Conservation (phyloP, 257 asterid genomes). For the Oldenlandia corymbosa region DNA sequence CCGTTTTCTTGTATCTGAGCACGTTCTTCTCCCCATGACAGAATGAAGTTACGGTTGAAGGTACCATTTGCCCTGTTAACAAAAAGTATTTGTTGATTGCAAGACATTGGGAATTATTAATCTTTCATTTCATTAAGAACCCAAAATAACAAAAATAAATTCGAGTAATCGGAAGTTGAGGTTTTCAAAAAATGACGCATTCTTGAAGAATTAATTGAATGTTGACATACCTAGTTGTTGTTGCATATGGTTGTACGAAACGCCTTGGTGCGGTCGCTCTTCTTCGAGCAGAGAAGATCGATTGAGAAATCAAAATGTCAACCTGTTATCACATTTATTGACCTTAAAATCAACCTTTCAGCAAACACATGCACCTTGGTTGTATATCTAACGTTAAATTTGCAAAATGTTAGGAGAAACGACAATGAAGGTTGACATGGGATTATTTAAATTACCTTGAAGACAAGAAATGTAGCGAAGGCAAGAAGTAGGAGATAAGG, state of each 20-base stretch:
- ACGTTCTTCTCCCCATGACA: constrained; percentile 64
- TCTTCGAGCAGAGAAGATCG: constrained; percentile 33
- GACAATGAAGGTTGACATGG: background rate
- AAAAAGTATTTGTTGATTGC: too few relatives aligned
- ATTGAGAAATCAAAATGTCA: constrained; percentile 59
- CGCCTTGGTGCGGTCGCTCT: constrained; percentile 25
- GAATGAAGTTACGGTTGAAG: constrained; percentile 41
- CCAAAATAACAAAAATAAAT: too few relatives aligned
- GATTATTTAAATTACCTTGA: constrained; percentile 54
- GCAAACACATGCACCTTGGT: too few relatives aligned
- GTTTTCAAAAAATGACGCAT: too few relatives aligned
- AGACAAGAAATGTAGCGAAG: constrained; percentile 66
- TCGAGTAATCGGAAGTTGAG: too few relatives aligned
- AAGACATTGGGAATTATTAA: too few relatives aligned
- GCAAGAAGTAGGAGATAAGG: constrained; percentile 60
- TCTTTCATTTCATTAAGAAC: too few relatives aligned
- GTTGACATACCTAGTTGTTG: constrained; percentile 11
- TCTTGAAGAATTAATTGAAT: too few relatives aligned
- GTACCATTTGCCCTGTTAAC: constrained; percentile 46
- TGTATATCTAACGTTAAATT: background rate
- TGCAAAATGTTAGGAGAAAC: background rate
- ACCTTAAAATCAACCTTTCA: background rate
- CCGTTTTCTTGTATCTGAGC: constrained; percentile 46
- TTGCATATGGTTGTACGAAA: constrained; percentile 5
- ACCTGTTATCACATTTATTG: constrained; percentile 30